Evolutionary conservation across 164 flowering plant species (phyloP), one percentile per base, ranked within the genome.

Genomic region (Nymphaea colorata): DNA sequence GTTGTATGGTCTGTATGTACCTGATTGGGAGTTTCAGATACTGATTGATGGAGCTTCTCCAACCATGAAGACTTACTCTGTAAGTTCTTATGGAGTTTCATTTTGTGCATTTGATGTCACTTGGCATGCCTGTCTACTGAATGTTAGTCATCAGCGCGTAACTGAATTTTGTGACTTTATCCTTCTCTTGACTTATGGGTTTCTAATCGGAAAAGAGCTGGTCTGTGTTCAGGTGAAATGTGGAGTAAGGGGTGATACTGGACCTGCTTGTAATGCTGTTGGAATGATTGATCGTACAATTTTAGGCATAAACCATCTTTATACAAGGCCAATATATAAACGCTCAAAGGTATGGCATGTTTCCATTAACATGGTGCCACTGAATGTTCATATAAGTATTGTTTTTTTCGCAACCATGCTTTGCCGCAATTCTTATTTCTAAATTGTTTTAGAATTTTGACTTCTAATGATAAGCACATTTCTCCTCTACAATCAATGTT

Each of bases 241-340:
- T 76, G 91, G 88, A 57, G 86, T 82, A 12, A 75, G 90, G n/a
- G 90, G 87, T 62, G 86, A 87, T 67, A 86, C 88, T 43, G 87
- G 87, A 67, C 96, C 96, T 62, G 91, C 84, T 41, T 90, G 96
- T 69, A 90, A 88, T 82, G 90, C 84, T 73, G 90, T 78, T 68
- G 96, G 90, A 67, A 84, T 86, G 91, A 78, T 90, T 62, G 93
- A 90, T 71, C 88, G 93, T 12, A 76, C 65, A 66, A 17, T 88
- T 55, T 62, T 90, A 66, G 96, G 96, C 45, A 69, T 85, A 76
- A 77, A 78, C 47, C 96, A 88, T 76, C 67, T 90, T 44, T 86
- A 90, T 59, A 72, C 51, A 51, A 79, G 75, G 62, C 89, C 96
- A 41, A 72, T 77, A 15, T 90, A 88, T 82, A 81, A 82, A 41